phyloP scores from a whole-genome alignment of 768 basidiomycete species.

The Lanmaoa pseudosensibilis region DNA sequence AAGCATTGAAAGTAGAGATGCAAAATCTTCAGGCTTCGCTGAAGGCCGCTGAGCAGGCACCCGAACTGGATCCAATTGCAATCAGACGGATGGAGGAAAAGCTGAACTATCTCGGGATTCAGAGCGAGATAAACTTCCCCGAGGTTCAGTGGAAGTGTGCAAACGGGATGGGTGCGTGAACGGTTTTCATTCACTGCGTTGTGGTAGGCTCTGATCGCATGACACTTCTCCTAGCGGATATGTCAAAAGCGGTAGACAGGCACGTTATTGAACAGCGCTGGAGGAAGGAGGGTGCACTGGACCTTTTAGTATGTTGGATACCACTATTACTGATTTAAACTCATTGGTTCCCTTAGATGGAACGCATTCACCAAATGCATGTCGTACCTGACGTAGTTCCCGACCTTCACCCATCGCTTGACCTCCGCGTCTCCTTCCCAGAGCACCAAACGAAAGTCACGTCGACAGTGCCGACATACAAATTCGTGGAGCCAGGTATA shows the following conservation, averaged over 20 bases:
- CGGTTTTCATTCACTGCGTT: not conserved
- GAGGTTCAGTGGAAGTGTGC: slow-evolving; percentile 74
- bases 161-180: slow-evolving; percentile 73
- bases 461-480: slow-evolving; percentile 27
- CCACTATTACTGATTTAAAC: not conserved
- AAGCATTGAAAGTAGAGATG: slow-evolving; percentile 38
- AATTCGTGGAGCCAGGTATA: slow-evolving; percentile 66
- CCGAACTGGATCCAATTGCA: slow-evolving; percentile 35
- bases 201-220: not conserved
- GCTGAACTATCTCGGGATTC: slow-evolving; percentile 66
- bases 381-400: slow-evolving; percentile 88
- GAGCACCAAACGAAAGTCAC: slow-evolving; percentile 22
- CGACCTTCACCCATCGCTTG: slow-evolving; percentile 65
- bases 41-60: slow-evolving; percentile 20
- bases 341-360: slow-evolving; percentile 59
- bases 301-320: slow-evolving; percentile 59
- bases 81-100: slow-evolving; percentile 49
- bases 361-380: slow-evolving; percentile 87
- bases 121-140: slow-evolving; percentile 84
- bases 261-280: slow-evolving; percentile 81
- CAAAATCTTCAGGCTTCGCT: slow-evolving; percentile 23
- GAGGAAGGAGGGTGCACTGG: slow-evolving; percentile 81
- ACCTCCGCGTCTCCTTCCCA: slow-evolving; percentile 67
- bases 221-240: slow-evolving; percentile 48
- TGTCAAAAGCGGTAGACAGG: slow-evolving; percentile 70